Percentiles rank a stretch among this genome's conserved stretches.
Conservation (phyloP, 1,284 basidiomycete species). For the Boletus sp. region DNA sequence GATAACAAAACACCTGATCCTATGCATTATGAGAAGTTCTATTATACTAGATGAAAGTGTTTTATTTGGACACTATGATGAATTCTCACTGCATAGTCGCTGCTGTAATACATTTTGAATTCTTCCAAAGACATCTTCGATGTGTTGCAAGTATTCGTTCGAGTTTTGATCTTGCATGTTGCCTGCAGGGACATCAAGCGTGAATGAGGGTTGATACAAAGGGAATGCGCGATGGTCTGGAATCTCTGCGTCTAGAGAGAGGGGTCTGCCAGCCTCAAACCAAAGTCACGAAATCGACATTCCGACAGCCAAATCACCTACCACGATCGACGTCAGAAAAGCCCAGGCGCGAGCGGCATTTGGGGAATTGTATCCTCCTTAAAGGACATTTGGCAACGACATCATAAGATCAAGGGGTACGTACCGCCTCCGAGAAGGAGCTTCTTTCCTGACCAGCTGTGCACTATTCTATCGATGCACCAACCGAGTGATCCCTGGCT, state of each 20-base stretch:
- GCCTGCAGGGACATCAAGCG: slow-evolving; percentile 68
- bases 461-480: slow-evolving; percentile 56
- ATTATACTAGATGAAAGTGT: no score
- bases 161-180: slow-evolving; percentile 73
- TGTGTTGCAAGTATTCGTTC: slow-evolving; percentile 43
- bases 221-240: slow-evolving; percentile 71
- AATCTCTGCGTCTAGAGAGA: slow-evolving; percentile 58
- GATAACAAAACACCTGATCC: no score
- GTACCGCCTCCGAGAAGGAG: slow-evolving; percentile 65
- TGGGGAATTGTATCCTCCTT: slow-evolving; percentile 77
- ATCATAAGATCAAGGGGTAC: slow-evolving; percentile 10
- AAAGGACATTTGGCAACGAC: slow-evolving; percentile 4
- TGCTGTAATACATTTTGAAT: slow-evolving; percentile 17
- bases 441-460: slow-evolving; percentile 56
- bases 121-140: slow-evolving; percentile 33
- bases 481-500: slow-evolving; percentile 66
- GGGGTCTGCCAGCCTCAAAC: slow-evolving; percentile 46
- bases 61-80: neutral
- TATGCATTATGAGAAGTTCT: no score
- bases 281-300: neutral
- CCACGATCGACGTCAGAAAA: slow-evolving; percentile 70
- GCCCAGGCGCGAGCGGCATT: slow-evolving; percentile 87
- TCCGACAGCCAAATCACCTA: slow-evolving; percentile 28
- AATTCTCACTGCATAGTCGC: slow-evolving; percentile 7
- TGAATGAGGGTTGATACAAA: slow-evolving; percentile 74